Percentiles rank a stretch among this genome's conserved stretches.
Evolutionary conservation across 495 filamentous ascomycete species (phyloP).

Genomic region (Penicillium cinerascens): DNA sequence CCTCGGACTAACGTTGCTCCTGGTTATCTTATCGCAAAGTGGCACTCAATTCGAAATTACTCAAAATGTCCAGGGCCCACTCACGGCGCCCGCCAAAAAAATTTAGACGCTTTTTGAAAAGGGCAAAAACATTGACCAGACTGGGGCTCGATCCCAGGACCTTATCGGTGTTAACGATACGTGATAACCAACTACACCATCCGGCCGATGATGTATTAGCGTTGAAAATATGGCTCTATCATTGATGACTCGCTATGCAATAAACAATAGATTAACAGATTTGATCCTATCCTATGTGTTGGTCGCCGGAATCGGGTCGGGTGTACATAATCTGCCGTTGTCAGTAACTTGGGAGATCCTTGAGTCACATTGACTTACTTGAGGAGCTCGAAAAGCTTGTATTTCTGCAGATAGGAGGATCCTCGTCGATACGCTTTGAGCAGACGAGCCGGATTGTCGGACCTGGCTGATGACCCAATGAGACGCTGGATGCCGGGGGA

Average conservation of each 20-base stretch:
- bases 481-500: slow-evolving; percentile 57
- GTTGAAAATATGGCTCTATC: no score
- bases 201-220: no score
- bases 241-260: no score
- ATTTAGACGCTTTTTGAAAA: no score
- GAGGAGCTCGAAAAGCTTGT: slow-evolving; percentile 73
- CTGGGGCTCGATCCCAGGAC: no score
- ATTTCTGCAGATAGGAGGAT: slow-evolving; percentile 61
- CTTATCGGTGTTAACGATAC: no score
- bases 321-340: slow-evolving; percentile 1
- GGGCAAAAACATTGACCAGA: no score
- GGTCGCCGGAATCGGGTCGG: not conserved
- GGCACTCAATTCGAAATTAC: not conserved
- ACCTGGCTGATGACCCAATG: slow-evolving; percentile 42
- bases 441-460: slow-evolving; percentile 48
- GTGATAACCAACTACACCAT: no score
- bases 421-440: slow-evolving; percentile 71
- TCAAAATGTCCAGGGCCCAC: no score
- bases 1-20: slow-evolving; percentile 17
- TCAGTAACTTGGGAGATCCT: not conserved
- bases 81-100: no score
- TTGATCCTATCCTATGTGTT: not conserved
- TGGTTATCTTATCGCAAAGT: slow-evolving; percentile 16
- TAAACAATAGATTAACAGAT: no score
- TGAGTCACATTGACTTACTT: slow-evolving; percentile 47